phyloP scores from a whole-genome alignment of 2,329 filamentous ascomycete species.

The Dothidotthia symphoricarpi region DNA sequence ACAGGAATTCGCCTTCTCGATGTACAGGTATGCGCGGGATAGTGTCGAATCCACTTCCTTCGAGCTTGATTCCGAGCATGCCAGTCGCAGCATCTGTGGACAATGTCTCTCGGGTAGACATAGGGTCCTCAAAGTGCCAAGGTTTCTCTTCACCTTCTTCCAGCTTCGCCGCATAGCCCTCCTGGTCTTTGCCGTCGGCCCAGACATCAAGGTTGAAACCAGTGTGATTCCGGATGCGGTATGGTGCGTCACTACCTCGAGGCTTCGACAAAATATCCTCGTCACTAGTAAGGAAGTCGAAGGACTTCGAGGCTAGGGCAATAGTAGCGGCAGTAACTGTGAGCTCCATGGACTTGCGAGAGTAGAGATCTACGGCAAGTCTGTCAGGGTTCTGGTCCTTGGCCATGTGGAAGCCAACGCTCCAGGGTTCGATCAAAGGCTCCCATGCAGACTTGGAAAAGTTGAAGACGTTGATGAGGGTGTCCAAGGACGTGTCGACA shows the following conservation, averaged over 20 bases:
- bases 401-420: slow-evolving; percentile 84
- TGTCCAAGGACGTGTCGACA: slow-evolving; percentile 85
- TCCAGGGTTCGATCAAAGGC: slow-evolving; percentile 92
- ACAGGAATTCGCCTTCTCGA: slow-evolving; percentile 90
- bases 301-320: slow-evolving; percentile 86
- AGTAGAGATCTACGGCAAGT: slow-evolving; percentile 80
- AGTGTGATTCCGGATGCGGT: slow-evolving; percentile 91
- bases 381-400: slow-evolving; percentile 73
- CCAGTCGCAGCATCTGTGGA: slow-evolving; percentile 78
- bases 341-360: slow-evolving; percentile 85
- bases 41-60: slow-evolving; percentile 90
- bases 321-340: slow-evolving; percentile 93
- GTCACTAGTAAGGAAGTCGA: slow-evolving; percentile 81
- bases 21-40: slow-evolving; percentile 86
- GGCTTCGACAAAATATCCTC: slow-evolving; percentile 94
- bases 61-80: slow-evolving; percentile 76
- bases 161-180: slow-evolving; percentile 71
- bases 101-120: slow-evolving; percentile 91
- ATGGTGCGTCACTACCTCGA: slow-evolving; percentile 85
- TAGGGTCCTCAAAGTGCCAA: slow-evolving; percentile 96
- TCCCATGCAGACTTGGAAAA: slow-evolving; percentile 99
- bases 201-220: slow-evolving; percentile 87
- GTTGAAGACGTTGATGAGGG: slow-evolving; percentile 96
- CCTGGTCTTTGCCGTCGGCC: slow-evolving; percentile 65
- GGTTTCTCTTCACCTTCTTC: slow-evolving; percentile 86